phyloP scores from a whole-genome alignment of 2,329 filamentous ascomycete genomes.

The Trichoderma atrobrunneum region DNA sequence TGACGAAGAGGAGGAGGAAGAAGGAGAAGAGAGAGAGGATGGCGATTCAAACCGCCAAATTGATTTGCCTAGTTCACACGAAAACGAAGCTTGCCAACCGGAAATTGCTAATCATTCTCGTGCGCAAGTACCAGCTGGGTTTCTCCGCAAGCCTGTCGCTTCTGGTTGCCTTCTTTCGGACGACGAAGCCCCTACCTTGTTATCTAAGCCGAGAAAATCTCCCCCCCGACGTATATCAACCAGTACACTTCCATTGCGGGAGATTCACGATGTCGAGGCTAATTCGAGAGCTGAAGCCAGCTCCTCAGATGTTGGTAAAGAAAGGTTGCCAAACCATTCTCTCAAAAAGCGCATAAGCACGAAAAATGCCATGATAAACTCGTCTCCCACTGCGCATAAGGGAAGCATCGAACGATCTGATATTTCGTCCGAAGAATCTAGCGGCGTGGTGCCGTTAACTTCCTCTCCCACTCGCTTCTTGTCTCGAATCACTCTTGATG shows the following conservation, averaged over 20 bases:
- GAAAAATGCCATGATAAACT: neutral
- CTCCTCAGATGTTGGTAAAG: neutral
- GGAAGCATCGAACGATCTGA: neutral
- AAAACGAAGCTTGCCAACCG: constrained; percentile 14
- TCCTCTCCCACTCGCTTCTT: constrained; percentile 14
- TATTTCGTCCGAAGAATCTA: neutral
- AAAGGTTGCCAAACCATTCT: neutral
- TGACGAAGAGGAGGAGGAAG: constrained; percentile 2
- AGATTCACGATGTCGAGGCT: neutral
- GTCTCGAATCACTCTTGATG: neutral
- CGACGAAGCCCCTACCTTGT: constrained; percentile 35
- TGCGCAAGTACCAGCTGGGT: neutral
- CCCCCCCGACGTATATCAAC: neutral
- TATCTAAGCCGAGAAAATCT: constrained; percentile 20
- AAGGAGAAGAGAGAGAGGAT: neutral
- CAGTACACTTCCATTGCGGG: neutral
- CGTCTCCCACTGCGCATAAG: neutral
- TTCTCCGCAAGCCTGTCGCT: neutral
- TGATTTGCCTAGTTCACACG: neutral
- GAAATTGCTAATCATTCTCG: neutral
- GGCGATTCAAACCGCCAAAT: neutral
- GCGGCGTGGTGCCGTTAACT: neutral
- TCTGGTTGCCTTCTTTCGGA: constrained; percentile 34
- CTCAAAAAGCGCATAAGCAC: neutral
- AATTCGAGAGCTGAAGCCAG: neutral